phyloP scores from a whole-genome alignment of 495 filamentous ascomycete genomes.

The Chaetomium cochliodes region DNA sequence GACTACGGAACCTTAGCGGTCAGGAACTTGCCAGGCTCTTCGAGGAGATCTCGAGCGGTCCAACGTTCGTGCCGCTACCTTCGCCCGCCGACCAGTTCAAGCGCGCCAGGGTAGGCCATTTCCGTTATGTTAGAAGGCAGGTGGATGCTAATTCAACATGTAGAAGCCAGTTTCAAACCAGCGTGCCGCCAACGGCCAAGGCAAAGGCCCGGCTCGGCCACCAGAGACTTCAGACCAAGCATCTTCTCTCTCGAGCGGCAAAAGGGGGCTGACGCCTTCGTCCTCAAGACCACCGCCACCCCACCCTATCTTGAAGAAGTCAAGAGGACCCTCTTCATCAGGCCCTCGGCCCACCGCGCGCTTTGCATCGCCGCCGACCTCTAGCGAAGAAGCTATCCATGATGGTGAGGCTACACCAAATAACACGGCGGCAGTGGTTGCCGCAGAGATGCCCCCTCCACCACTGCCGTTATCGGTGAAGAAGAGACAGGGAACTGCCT shows the following conservation, averaged over 20 bases:
- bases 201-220: not conserved
- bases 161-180: constrained; percentile 10
- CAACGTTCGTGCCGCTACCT: constrained; percentile 48
- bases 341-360: constrained; percentile 52
- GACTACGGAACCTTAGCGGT: constrained; percentile 43
- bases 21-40: constrained; percentile 49
- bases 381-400: constrained; percentile 37
- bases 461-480: constrained; percentile 23
- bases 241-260: constrained; percentile 7
- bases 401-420: constrained; percentile 27
- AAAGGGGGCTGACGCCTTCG: constrained; percentile 35
- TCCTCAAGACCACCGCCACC: constrained; percentile 37
- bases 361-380: constrained; percentile 49
- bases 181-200: not conserved
- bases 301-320: constrained; percentile 55
- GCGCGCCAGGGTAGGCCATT: constrained; percentile 38
- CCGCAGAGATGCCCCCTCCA: constrained; percentile 29
- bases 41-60: constrained; percentile 49
- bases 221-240: constrained; percentile 17
- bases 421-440: constrained; percentile 18
- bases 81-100: constrained; percentile 47
- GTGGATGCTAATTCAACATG: constrained; percentile 18
- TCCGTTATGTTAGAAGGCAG: not conserved
- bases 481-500: not conserved
- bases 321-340: constrained; percentile 50